Evolutionary conservation across 495 filamentous ascomycete species (phyloP).

Genomic region (Bacidia rubella): DNA sequence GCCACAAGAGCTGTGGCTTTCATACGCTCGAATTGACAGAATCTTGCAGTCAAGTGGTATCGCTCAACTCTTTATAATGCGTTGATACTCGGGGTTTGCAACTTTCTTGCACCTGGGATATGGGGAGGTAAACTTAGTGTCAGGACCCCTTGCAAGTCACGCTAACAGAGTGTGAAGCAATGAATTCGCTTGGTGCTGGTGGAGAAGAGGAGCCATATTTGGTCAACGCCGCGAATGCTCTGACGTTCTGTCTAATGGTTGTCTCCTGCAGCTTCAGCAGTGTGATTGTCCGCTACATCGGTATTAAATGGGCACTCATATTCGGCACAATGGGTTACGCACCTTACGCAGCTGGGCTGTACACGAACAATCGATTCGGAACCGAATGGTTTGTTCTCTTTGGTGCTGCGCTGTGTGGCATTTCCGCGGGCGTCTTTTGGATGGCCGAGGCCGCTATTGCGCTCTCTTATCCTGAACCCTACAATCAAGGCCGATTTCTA

Average conservation of each 20-base stretch:
- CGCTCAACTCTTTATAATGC: background rate
- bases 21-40: background rate
- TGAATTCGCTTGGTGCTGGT: slow-evolving; percentile 57
- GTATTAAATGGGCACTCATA: slow-evolving; percentile 50
- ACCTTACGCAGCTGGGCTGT: slow-evolving; percentile 50
- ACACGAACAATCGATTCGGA: slow-evolving; percentile 52
- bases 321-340: slow-evolving; percentile 54
- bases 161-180: slow-evolving; percentile 27
- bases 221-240: slow-evolving; percentile 54
- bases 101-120: slow-evolving; percentile 50
- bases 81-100: slow-evolving; percentile 44
- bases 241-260: slow-evolving; percentile 40
- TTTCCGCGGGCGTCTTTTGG: slow-evolving; percentile 56
- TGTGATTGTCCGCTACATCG: slow-evolving; percentile 32
- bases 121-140: slow-evolving; percentile 29
- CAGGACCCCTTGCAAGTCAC: background rate
- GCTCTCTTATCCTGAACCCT: slow-evolving; percentile 24
- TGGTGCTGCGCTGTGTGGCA: slow-evolving; percentile 50
- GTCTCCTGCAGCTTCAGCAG: slow-evolving; percentile 45
- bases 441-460: slow-evolving; percentile 52
- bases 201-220: slow-evolving; percentile 48
- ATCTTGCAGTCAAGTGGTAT: background rate
- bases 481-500: slow-evolving; percentile 45
- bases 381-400: slow-evolving; percentile 49
- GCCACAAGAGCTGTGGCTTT: no score